Conservation (phyloP, 2,329 filamentous ascomycete genomes). For the Bimuria novae-zelandiae region DNA sequence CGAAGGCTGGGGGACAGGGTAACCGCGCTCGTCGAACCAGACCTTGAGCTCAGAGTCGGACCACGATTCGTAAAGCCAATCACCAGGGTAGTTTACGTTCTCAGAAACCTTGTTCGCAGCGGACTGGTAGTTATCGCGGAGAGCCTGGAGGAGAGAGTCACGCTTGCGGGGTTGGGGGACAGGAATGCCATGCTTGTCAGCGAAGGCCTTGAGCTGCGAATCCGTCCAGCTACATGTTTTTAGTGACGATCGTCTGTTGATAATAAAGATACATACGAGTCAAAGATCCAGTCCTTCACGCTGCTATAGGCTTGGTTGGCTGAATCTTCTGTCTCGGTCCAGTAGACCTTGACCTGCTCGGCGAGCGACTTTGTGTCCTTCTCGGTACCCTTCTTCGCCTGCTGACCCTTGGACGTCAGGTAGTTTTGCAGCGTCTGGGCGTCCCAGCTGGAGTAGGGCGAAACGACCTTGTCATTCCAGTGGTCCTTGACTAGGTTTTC, state of each 20-base stretch:
- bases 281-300: constrained; percentile 90
- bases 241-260: constrained; percentile 31
- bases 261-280: constrained; percentile 58
- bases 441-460: constrained; percentile 80
- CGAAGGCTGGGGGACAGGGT: constrained; percentile 81
- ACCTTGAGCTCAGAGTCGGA: constrained; percentile 90
- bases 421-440: constrained; percentile 69
- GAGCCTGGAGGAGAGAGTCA: constrained; percentile 77
- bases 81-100: constrained; percentile 82
- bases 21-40: constrained; percentile 87
- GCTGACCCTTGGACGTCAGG: constrained; percentile 70
- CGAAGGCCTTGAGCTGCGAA: constrained; percentile 89
- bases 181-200: constrained; percentile 84
- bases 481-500: constrained; percentile 86
- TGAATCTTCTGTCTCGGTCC: constrained; percentile 80
- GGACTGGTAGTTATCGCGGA: constrained; percentile 79
- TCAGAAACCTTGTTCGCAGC: constrained; percentile 77
- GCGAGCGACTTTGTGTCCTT: constrained; percentile 71
- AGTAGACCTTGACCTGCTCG: constrained; percentile 70
- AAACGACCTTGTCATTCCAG: constrained; percentile 78
- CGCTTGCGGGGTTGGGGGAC: constrained; percentile 86
- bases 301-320: constrained; percentile 71
- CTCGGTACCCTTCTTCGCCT: constrained; percentile 69
- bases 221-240: constrained; percentile 77
- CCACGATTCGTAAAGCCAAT: constrained; percentile 94